Percentiles rank a stretch among this genome's conserved stretches.
These are phyloP conservation scores for Carpinus viminea DNA, from an alignment of 306 rosid genomes.

Conservation along the genomic window DNA sequence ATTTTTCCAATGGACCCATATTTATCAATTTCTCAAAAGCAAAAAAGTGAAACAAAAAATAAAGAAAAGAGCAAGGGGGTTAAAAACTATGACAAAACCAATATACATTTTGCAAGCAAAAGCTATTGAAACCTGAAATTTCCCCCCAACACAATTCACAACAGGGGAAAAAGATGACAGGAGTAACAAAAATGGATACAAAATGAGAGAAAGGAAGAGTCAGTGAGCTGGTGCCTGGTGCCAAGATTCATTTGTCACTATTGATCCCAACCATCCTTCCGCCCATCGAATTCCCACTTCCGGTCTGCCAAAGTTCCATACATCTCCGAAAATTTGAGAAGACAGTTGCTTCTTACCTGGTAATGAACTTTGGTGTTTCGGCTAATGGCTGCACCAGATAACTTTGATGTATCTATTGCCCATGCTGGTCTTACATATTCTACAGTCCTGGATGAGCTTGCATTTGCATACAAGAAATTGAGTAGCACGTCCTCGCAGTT, in stretches of 20 bases:
- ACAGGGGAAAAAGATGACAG: constrained; percentile 36
- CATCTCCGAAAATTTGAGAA: constrained; percentile 63
- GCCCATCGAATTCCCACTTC: constrained; percentile 65
- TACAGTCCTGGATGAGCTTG: constrained; percentile 70
- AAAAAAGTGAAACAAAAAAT: too few species aligned
- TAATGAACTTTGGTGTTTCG: constrained; percentile 79
- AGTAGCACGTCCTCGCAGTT: constrained; percentile 92
- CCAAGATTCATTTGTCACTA: constrained; percentile 39
- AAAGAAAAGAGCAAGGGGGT: constrained; percentile 11
- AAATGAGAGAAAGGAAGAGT: constrained; percentile 26
- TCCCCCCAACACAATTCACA: constrained; percentile 54
- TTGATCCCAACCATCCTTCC: constrained; percentile 96
- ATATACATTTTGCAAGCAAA: constrained; percentile 61
- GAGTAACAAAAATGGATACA: constrained; percentile 33
- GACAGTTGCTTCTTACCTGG: constrained; percentile 65
- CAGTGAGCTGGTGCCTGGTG: constrained; percentile 33
- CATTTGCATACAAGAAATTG: constrained; percentile 88
- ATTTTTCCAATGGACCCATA: neutral
- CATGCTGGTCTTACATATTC: constrained; percentile 96
- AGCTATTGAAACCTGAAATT: constrained; percentile 37
- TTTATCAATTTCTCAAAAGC: constrained; percentile 16
- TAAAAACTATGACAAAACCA: constrained; percentile 39
- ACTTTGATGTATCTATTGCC: constrained; percentile 94
- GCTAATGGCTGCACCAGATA: constrained; percentile 93
- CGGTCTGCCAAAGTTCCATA: constrained; percentile 68